Percentiles rank a stretch among this genome's conserved stretches.
Evolutionary conservation across 2,329 filamentous ascomycete species (phyloP).

Genomic region (Colletotrichum graminicola): DNA sequence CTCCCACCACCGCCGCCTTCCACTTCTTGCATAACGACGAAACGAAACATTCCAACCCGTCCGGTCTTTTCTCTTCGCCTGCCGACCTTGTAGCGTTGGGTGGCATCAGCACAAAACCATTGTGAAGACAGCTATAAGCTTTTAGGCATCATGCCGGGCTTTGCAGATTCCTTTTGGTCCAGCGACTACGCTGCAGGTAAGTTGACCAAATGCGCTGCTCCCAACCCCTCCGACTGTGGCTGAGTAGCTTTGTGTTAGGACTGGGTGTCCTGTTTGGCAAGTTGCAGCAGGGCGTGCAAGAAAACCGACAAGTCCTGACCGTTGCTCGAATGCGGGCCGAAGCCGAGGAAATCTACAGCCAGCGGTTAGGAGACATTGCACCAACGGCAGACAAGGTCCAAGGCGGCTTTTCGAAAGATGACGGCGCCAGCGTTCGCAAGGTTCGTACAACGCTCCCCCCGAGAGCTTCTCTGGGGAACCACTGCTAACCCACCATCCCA

Average conservation of each 20-base stretch:
- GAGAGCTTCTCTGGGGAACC: slow-evolving; percentile 11
- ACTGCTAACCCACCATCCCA: slow-evolving; percentile 53
- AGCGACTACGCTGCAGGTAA: slow-evolving; percentile 94
- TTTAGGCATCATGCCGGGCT: slow-evolving; percentile 78
- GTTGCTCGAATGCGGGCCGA: slow-evolving; percentile 95
- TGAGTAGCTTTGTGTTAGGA: slow-evolving; percentile 58
- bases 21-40: slow-evolving; percentile 38
- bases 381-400: slow-evolving; percentile 83
- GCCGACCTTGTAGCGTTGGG: slow-evolving; percentile 7
- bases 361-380: slow-evolving; percentile 83
- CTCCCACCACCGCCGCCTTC: slow-evolving; percentile 12
- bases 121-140: slow-evolving; percentile 24
- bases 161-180: slow-evolving; percentile 98
- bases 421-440: slow-evolving; percentile 96
- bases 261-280: slow-evolving; percentile 96
- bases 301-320: slow-evolving; percentile 94
- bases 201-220: slow-evolving; percentile 45
- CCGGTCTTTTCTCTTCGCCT: slow-evolving; percentile 28
- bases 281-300: slow-evolving; percentile 93
- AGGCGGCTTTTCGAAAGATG: slow-evolving; percentile 89
- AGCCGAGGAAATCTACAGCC: slow-evolving; percentile 90
- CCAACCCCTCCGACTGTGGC: slow-evolving; percentile 6
- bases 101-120: slow-evolving; percentile 21
- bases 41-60: slow-evolving; percentile 39
- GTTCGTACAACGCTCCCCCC: slow-evolving; percentile 25